These are phyloP conservation scores for Aspergillus egyptiacus DNA, from an alignment of 495 filamentous ascomycete genomes.

Conservation along the genomic window DNA sequence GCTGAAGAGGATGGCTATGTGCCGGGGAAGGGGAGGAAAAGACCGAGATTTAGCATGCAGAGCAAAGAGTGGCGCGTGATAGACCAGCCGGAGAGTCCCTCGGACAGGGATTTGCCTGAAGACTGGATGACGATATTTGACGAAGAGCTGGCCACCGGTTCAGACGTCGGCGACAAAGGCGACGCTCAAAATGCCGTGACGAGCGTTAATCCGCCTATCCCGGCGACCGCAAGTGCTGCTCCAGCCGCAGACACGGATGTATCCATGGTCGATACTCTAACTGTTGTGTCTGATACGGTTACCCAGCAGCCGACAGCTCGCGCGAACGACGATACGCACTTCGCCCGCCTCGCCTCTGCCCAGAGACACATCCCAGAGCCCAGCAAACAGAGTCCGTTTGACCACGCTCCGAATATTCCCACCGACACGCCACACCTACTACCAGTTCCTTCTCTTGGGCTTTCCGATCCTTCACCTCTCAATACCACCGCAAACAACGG, in stretches of 20 bases:
- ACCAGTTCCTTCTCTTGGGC: constrained; percentile 40
- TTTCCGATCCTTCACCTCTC: constrained; percentile 44
- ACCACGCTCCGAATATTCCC: constrained; percentile 18
- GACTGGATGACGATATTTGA: constrained; percentile 34
- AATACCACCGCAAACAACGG: constrained; percentile 26
- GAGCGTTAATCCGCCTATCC: neutral
- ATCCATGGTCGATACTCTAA: neutral
- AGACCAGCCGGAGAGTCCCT: constrained; percentile 60
- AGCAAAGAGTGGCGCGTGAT: constrained; percentile 65
- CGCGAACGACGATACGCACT: constrained; percentile 17
- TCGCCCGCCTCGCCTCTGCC: constrained; percentile 3
- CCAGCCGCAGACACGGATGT: neutral
- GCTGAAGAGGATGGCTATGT: constrained; percentile 60
- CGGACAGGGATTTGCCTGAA: constrained; percentile 36
- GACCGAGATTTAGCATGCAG: constrained; percentile 62
- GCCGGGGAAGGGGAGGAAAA: constrained; percentile 62
- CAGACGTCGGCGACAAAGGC: constrained; percentile 9
- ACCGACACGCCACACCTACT: constrained; percentile 41
- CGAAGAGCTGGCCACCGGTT: constrained; percentile 25
- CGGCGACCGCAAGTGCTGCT: neutral
- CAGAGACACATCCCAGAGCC: neutral
- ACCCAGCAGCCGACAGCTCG: constrained; percentile 16
- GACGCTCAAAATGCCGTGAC: neutral
- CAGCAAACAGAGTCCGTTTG: constrained; percentile 14
- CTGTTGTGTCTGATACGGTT: neutral